Evolutionary conservation across 805 yeast species (phyloP), one percentile per base, ranked within the genome.

Genomic region (Torulaspora gathmanii): DNA sequence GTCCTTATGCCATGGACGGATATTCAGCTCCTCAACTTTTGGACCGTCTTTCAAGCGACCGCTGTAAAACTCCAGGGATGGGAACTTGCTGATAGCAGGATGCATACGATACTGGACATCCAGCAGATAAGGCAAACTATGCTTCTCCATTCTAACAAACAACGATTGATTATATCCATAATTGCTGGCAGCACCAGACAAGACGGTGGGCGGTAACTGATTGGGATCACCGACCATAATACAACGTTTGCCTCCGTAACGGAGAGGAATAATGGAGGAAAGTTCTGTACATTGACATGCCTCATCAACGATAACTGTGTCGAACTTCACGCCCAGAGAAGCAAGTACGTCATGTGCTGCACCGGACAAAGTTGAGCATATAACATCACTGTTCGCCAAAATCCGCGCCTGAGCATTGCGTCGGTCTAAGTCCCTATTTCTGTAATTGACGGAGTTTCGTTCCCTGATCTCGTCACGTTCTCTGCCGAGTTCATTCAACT

Each of bases 161-260:
- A 93, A 71, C 60, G 95, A 85, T 64, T 91, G 96, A 52, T 91
- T 96, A 60, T 93, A 93, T 34, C 79, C 78, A 55, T 73, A 77
- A 4, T 78, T 71, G 1, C 95, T 83, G 1, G 99, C 98, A 11
- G 80, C 83, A 55, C 85, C 89, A 0, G 97, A 91, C 15, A 93
- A 68, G 9, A 91, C 98, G 0, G 99, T 91, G 0, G 99, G 99
- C 0, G 99, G 99, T 51, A 93, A 74, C 68, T 93, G 99, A 62
- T 93, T 90, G 2, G 98, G 98, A 69, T 93, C 99, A 63, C 99
- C 99, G 37, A 93, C 99, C 95, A 93, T 85, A 39, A 93, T 83
- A 69, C 98, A 91, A 44, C 81, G 79, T 48, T 75, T 81, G 56
- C 95, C 86, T 1, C 98, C 98, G 63, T 90, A 93, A 58, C 95